These are phyloP conservation scores for Cyathus striatus DNA, from an alignment of 768 basidiomycete species.

Conservation along the genomic window DNA sequence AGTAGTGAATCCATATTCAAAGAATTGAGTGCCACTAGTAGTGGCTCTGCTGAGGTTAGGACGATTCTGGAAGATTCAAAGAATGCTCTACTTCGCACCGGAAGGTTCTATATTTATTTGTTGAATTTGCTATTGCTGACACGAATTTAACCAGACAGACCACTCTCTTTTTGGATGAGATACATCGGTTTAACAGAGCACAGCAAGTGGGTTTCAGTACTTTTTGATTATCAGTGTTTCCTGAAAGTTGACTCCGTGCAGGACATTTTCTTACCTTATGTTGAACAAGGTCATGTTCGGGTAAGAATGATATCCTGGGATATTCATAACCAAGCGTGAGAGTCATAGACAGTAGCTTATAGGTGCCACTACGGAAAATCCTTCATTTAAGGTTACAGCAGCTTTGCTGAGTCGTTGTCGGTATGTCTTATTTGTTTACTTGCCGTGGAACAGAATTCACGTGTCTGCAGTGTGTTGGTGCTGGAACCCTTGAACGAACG, in stretches of 20 bases:
- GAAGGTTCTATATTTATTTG: conserved; percentile 36
- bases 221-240: no score
- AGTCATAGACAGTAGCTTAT: conserved; percentile 40
- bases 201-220: conserved; percentile 44
- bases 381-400: conserved; percentile 75
- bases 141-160: conserved; percentile 46
- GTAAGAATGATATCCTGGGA: conserved; percentile 19
- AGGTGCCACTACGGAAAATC: conserved; percentile 88
- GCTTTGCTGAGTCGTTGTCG: conserved; percentile 74
- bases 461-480: no score
- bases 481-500: no score
- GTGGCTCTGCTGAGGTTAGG: conserved; percentile 65
- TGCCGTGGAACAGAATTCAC: no score
- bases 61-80: conserved; percentile 76
- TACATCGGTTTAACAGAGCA: conserved; percentile 72
- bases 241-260: no score
- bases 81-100: conserved; percentile 55
- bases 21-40: conserved; percentile 72
- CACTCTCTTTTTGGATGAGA: conserved; percentile 77
- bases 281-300: conserved; percentile 76
- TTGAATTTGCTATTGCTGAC: conserved; percentile 2
- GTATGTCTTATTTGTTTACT: conserved; percentile 27
- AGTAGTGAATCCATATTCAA: conserved; percentile 59
- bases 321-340: not conserved
- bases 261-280: conserved; percentile 78